Percentiles rank a stretch among this genome's conserved stretches.
phyloP scores from a whole-genome alignment of 108 stramenopile species.

The Epipyxis sp. region DNA sequence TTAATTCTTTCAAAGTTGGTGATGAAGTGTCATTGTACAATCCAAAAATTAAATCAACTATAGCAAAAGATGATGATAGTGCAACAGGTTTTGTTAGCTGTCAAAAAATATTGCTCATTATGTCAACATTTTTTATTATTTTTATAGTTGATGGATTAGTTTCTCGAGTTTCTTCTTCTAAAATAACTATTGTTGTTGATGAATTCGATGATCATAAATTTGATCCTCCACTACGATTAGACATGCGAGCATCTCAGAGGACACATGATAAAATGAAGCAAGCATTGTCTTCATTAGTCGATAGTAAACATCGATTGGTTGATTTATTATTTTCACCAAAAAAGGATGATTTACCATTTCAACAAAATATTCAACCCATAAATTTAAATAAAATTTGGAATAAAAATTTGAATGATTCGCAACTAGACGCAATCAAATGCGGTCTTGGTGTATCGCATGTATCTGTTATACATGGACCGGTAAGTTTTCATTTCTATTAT shows the following conservation, averaged over 20 bases:
- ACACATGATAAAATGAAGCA: conserved; percentile 28
- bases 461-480: background rate
- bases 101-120: no score
- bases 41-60: no score
- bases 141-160: background rate
- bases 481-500: background rate
- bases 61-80: no score
- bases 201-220: background rate
- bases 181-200: background rate
- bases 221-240: background rate
- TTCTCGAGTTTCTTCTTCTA: background rate
- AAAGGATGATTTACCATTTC: background rate
- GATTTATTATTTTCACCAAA: background rate
- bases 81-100: no score
- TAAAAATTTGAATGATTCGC: conserved; percentile 17
- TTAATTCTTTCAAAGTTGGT: background rate
- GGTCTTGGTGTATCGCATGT: background rate
- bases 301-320: background rate
- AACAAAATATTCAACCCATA: background rate
- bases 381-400: conserved; percentile 4
- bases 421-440: background rate
- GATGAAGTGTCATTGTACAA: no score
- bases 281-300: background rate
- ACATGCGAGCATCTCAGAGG: background rate
- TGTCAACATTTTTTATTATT: no score